These are phyloP conservation scores for Candida silvicultrix DNA, from an alignment of 805 yeast species.

Conservation along the genomic window DNA sequence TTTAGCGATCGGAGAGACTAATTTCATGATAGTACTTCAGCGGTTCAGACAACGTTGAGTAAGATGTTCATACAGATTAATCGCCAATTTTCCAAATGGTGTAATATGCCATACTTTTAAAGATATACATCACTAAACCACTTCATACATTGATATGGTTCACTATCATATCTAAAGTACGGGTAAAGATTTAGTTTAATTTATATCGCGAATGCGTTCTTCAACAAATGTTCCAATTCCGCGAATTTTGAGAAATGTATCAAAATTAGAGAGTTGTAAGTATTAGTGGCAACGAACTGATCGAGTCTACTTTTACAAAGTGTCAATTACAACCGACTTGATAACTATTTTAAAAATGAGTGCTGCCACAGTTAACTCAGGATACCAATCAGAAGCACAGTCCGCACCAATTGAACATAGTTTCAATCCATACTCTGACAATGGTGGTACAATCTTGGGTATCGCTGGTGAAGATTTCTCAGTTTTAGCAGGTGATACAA, in stretches of 20 bases:
- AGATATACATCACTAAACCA: too few species aligned
- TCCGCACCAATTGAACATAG: slow-evolving; percentile 78
- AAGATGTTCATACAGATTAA: too few species aligned
- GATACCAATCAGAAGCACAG: slow-evolving; percentile 50
- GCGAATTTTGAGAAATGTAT: neutral
- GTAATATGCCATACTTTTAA: too few species aligned
- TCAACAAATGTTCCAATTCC: neutral
- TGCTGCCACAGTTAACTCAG: slow-evolving; percentile 51
- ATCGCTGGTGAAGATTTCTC: slow-evolving; percentile 98
- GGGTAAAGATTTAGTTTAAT: too few species aligned
- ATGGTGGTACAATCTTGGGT: slow-evolving; percentile 96
- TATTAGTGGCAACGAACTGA: neutral
- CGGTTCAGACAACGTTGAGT: too few species aligned
- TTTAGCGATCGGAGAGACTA: too few species aligned
- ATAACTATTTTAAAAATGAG: neutral
- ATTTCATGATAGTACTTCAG: too few species aligned
- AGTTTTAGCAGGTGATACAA: slow-evolving; percentile 96
- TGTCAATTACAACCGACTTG: neutral
- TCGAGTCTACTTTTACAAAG: neutral
- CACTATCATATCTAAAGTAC: too few species aligned
- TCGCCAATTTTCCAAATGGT: too few species aligned
- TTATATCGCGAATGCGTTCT: neutral
- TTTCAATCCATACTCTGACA: slow-evolving; percentile 89
- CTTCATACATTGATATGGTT: too few species aligned
- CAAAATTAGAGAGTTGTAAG: neutral